Evolutionary conservation across 805 yeast genomes (phyloP).

Genomic region (Zygoascus flipseniorum): DNA sequence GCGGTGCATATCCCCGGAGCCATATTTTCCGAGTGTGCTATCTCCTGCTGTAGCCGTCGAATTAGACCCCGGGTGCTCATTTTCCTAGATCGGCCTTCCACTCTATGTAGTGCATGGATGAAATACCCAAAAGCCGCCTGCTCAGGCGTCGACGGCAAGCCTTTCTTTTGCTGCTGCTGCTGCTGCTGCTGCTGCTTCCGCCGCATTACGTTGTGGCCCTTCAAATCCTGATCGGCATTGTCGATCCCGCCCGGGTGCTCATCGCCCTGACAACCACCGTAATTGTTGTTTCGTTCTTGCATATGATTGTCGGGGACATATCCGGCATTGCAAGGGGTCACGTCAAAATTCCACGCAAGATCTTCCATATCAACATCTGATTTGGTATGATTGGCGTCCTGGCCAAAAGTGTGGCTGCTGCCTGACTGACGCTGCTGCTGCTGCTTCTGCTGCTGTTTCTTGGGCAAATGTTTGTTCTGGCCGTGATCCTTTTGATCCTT

Average conservation of each 20-base stretch:
- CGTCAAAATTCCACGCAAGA: background rate
- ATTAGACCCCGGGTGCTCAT: background rate
- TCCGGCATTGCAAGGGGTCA: background rate
- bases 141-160: background rate
- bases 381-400: background rate
- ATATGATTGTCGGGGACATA: background rate
- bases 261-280: background rate
- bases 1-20: conserved; percentile 12
- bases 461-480: no score
- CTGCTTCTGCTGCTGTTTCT: no score
- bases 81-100: conserved; percentile 6
- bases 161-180: no score
- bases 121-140: conserved; percentile 4
- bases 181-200: no score
- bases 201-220: background rate
- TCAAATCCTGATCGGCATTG: background rate
- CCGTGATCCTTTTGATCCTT: no score
- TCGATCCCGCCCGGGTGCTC: background rate
- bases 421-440: no score
- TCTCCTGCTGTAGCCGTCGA: conserved; percentile 2
- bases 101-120: conserved; percentile 7
- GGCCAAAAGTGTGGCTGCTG: no score
- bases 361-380: background rate
- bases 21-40: conserved; percentile 2
- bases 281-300: background rate